Conservation (phyloP, 2,329 filamentous ascomycete genomes). For the Rhinocladiella mackenziei region DNA sequence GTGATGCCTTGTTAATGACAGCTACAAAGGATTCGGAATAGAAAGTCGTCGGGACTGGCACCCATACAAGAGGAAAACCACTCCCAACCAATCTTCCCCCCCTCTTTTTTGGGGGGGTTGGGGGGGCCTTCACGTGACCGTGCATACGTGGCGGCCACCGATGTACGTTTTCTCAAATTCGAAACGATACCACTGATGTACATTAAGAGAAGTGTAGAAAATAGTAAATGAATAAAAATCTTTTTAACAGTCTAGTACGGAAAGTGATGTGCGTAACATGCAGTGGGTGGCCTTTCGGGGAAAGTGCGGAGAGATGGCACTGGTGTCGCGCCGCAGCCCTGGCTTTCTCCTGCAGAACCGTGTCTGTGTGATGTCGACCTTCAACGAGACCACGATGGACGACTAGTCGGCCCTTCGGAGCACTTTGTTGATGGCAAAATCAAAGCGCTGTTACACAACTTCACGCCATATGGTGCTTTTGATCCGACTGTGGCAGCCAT, state of each 20-base stretch:
- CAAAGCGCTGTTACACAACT: constrained; percentile 25
- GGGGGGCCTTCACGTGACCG: constrained; percentile 12
- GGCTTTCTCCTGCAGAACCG: constrained; percentile 9
- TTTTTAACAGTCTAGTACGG: too few species aligned
- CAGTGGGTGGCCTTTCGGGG: neutral
- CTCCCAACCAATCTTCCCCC: too few species aligned
- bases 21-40: neutral
- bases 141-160: neutral
- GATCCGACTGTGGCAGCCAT: constrained; percentile 23
- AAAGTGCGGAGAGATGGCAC: constrained; percentile 14
- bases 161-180: too few species aligned
- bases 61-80: too few species aligned
- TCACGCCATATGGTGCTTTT: constrained; percentile 22
- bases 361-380: constrained; percentile 12
- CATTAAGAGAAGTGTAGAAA: constrained; percentile 2
- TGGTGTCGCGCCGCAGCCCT: constrained; percentile 11
- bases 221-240: too few species aligned
- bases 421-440: constrained; percentile 18
- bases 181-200: constrained; percentile 17
- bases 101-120: too few species aligned
- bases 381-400: constrained; percentile 19
- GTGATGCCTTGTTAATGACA: constrained; percentile 20
- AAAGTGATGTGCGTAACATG: constrained; percentile 17
- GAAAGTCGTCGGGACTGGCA: neutral
- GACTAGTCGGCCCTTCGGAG: constrained; percentile 6